Conservation (phyloP, 1,139 yeast genomes). For the Pichia sp. region DNA sequence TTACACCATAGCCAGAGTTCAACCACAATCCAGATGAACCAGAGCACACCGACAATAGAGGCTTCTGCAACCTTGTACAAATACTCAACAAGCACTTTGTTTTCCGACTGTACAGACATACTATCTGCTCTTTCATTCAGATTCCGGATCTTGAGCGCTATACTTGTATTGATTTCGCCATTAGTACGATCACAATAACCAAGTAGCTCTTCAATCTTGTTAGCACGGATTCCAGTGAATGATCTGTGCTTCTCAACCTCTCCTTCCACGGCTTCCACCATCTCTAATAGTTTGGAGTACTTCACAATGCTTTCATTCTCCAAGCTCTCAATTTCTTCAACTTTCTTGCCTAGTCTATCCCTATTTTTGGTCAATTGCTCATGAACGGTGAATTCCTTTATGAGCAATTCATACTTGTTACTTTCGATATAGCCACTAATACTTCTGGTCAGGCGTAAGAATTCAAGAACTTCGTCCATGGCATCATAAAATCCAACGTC, state of each 20-base stretch:
- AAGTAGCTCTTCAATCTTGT: conserved; percentile 55
- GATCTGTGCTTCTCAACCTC: conserved; percentile 21
- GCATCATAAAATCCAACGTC: conserved; percentile 12
- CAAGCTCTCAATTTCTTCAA: conserved; percentile 17
- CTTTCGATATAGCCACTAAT: conserved; percentile 13
- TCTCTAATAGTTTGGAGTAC: conserved; percentile 15
- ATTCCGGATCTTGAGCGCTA: conserved; percentile 65
- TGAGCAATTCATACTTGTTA: conserved; percentile 12
- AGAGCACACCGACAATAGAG: conserved; percentile 56
- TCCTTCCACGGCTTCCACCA: conserved; percentile 22
- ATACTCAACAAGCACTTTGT: conserved; percentile 32
- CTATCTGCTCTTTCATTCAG: conserved; percentile 66
- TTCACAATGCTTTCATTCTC: conserved; percentile 16
- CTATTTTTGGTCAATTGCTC: conserved; percentile 1
- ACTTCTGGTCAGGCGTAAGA: conserved; percentile 4
- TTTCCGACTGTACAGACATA: conserved; percentile 27
- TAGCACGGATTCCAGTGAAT: conserved; percentile 21
- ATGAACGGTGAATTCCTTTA: conserved; percentile 8
- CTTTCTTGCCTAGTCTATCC: conserved; percentile 9
- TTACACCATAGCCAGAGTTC: conserved; percentile 46
- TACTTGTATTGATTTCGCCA: conserved; percentile 78
- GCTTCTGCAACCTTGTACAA: conserved; percentile 47
- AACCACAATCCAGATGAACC: conserved; percentile 69
- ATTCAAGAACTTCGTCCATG: conserved; percentile 9
- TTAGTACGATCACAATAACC: conserved; percentile 70